Evolutionary conservation across 192 early-diverging fungal species (phyloP), one percentile per base, ranked within the genome.

Genomic region (Backusella luteola): DNA sequence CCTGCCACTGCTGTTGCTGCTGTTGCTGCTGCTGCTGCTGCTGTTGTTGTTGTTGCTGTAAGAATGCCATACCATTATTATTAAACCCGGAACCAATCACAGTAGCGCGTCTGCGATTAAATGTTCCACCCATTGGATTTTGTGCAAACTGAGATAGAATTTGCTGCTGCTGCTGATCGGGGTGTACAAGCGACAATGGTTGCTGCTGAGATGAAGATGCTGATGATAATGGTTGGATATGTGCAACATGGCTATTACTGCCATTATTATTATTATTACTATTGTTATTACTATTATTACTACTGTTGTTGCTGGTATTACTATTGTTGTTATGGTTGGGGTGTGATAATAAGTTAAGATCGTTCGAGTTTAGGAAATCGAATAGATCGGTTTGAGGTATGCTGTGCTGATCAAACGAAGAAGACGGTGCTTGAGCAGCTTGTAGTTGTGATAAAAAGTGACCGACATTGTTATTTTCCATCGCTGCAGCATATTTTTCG

Each of bases 151-250:
- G 70, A 29, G 70, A 71, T 49, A 71, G 26, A 49, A 71, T 71
- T 6, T 71, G 70, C 5, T 71, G 70, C 32, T 75, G 74, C 32
- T 75, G 74, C 2, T 75, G 74, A 66, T 71, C 70, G 42, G 70
- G 70, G 29, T 71, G 70, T 26, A 71, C 70, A 26, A 71, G 39
- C 4, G 70, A 39, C 12, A 71, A 14, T 46, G 70, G 42, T 46
- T 49, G 70, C 6, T 35, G 69, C 42, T 44, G 38, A 23, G 34
- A 26, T 71, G 21, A n/a, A 14, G n/a, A 26, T 15, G 32, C 32
- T 32, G 38, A 39, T 69, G 39, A 23, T 15, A 44, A 41, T 6
- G 38, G 39, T 21, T 42, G 39, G 0, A 14, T 41, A 5, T 71
- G 70, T 46, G 56, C 26, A 63, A 63, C 56, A 56, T 26, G n/a